Evolutionary conservation across 1,284 basidiomycete genomes (phyloP), one percentile per base, ranked within the genome.

Genomic region (Baeospora myosura): DNA sequence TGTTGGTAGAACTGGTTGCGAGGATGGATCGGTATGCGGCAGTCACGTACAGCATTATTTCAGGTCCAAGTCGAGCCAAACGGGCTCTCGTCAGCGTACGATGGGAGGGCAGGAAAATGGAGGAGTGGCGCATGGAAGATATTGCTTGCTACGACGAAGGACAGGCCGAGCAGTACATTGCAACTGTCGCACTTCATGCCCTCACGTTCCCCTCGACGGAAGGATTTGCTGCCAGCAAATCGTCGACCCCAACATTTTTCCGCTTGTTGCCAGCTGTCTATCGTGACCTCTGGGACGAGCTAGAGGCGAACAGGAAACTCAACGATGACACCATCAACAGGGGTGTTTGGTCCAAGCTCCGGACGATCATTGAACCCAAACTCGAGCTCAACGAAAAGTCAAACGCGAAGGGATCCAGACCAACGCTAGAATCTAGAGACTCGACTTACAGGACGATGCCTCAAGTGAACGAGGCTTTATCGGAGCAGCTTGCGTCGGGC

Each of bases 211-310:
- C 78, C 24, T 45, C 60, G 10, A 69, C 72, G 2, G 73, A 77
- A 34, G 81, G 81, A 7, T 88, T 88, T 56, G 71, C 76, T 28
- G 53, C 67, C 0, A 69, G 68, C 17, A 59, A 63, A 16, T 63
- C 70, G 18, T 57, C 61, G 3, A 64, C 66, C 12, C 69, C 66
- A 38, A 81, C 81, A 0, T 81, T 76, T 46, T 85, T 85, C 57
- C 69, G 87, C 49, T 58, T 78, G 7, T 69, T 98, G 17, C 90
- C 93, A n/a, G 70, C 83, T 0, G 74, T 78, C 7, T 96, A 85
- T 59, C 76, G 92, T 44, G 88, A 93, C 55, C 67, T 98, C 28
- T 99, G 96, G 96, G 87, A 92, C 45, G 91, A 97, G 62, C 66
- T 98, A 17, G 90, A 94, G 53, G 60, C 57, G 4, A 63, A 67